These are phyloP conservation scores for Microbotryum saponariae DNA, from an alignment of 1,284 basidiomycete genomes.

Conservation along the genomic window DNA sequence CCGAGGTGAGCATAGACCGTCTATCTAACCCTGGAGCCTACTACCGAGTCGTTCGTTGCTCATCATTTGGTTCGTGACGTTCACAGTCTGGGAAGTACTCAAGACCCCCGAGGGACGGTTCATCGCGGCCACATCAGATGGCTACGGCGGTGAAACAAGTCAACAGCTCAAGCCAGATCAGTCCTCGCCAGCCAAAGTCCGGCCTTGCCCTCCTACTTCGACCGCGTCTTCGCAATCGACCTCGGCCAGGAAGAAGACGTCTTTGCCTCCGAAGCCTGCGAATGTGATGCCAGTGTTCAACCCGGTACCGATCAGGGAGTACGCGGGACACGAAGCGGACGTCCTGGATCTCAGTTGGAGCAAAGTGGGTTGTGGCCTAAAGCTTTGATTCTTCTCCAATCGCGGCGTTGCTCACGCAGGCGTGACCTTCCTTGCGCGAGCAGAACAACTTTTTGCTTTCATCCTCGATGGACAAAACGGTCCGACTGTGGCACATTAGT, in stretches of 20 bases:
- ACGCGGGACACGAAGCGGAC: conserved; percentile 39
- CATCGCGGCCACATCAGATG: not conserved
- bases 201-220: not conserved
- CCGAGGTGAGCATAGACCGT: conserved; percentile 23
- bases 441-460: conserved; percentile 42
- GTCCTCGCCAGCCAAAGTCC: not conserved
- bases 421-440: too few relatives aligned
- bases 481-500: conserved; percentile 42
- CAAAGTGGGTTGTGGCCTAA: conserved; percentile 32
- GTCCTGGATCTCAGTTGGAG: conserved; percentile 43
- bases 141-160: not conserved
- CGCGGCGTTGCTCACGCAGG: too few relatives aligned
- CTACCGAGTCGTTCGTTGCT: not conserved
- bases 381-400: not conserved
- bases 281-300: conserved; percentile 30
- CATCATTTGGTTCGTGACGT: not conserved
- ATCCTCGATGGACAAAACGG: conserved; percentile 43
- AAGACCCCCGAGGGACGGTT: conserved; percentile 15
- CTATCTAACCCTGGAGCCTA: not conserved
- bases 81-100: conserved; percentile 34
- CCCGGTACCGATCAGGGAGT: conserved; percentile 36
- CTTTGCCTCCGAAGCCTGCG: not conserved
- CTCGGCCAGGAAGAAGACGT: conserved; percentile 6
- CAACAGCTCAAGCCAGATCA: not conserved
- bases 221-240: not conserved